Evolutionary conservation across 2,329 filamentous ascomycete genomes (phyloP).

Genomic region (Phoma sp.): DNA sequence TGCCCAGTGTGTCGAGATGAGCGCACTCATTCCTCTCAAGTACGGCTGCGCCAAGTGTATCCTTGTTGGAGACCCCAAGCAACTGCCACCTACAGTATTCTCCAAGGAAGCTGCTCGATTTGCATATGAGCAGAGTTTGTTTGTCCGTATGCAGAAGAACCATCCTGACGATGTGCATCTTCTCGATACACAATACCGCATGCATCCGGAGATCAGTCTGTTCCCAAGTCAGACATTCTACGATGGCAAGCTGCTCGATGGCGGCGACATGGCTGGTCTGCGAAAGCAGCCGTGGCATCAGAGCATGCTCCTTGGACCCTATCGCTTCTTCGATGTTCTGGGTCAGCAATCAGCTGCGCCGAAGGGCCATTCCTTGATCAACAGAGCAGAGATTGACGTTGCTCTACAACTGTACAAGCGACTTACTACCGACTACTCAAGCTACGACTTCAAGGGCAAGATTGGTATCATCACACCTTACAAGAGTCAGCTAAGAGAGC

Average conservation of each 20-base stretch:
- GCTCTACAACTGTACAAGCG: conserved; percentile 85
- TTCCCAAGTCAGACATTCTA: conserved; percentile 95
- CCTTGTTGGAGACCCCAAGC: conserved; percentile 95
- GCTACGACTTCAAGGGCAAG: conserved; percentile 76
- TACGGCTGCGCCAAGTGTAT: conserved; percentile 98
- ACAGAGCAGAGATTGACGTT: conserved; percentile 83
- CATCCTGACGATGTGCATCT: conserved; percentile 87
- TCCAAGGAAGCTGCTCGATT: conserved; percentile 91
- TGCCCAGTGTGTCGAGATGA: conserved; percentile 96
- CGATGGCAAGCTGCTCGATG: conserved; percentile 84
- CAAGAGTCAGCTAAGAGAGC: conserved; percentile 85
- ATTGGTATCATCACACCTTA: conserved; percentile 98
- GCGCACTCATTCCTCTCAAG: conserved; percentile 93
- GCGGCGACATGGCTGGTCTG: conserved; percentile 77
- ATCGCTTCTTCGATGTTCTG: conserved; percentile 95
- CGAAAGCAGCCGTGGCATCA: conserved; percentile 85
- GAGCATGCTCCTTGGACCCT: conserved; percentile 81
- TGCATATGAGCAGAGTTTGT: conserved; percentile 96
- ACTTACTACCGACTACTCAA: conserved; percentile 72
- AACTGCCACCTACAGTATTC: conserved; percentile 92
- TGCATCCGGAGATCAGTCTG: conserved; percentile 94
- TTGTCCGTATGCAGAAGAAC: conserved; percentile 97
- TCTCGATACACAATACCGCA: conserved; percentile 97
- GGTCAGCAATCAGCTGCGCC: conserved; percentile 83
- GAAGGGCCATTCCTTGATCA: conserved; percentile 88